phyloP scores from a whole-genome alignment of 805 yeast species.

The Cyberlindnera lachancei region DNA sequence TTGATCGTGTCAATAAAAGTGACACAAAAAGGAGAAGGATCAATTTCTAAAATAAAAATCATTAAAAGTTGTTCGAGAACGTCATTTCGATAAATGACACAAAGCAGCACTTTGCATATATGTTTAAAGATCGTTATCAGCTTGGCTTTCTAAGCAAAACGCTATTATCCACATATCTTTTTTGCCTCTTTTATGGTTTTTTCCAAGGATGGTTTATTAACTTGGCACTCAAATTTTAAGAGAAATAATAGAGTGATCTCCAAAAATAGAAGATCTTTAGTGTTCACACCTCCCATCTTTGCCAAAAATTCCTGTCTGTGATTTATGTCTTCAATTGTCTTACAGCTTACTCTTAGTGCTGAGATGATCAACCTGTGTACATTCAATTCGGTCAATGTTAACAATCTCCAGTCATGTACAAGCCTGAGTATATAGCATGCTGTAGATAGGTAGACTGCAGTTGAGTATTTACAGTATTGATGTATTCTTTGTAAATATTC shows the following conservation, averaged over 20 bases:
- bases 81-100: background rate
- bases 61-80: background rate
- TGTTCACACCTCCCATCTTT: slow-evolving; percentile 37
- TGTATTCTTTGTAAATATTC: slow-evolving; percentile 23
- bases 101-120: no score
- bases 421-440: slow-evolving; percentile 20
- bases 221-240: slow-evolving; percentile 41
- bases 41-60: background rate
- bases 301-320: slow-evolving; percentile 38
- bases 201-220: slow-evolving; percentile 10
- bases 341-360: slow-evolving; percentile 38
- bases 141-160: no score
- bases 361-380: slow-evolving; percentile 39
- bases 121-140: no score
- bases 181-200: slow-evolving; percentile 2
- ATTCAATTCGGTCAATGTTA: slow-evolving; percentile 30
- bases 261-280: slow-evolving; percentile 36
- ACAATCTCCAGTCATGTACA: slow-evolving; percentile 6
- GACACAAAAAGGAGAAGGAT: no score
- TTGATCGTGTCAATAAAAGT: no score
- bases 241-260: slow-evolving; percentile 45
- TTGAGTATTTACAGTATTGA: slow-evolving; percentile 22
- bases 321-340: slow-evolving; percentile 38
- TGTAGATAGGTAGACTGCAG: slow-evolving; percentile 23
- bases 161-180: slow-evolving; percentile 1